Evolutionary conservation across 2,329 filamentous ascomycete species (phyloP).

Genomic region (Remersonia thermophila): DNA sequence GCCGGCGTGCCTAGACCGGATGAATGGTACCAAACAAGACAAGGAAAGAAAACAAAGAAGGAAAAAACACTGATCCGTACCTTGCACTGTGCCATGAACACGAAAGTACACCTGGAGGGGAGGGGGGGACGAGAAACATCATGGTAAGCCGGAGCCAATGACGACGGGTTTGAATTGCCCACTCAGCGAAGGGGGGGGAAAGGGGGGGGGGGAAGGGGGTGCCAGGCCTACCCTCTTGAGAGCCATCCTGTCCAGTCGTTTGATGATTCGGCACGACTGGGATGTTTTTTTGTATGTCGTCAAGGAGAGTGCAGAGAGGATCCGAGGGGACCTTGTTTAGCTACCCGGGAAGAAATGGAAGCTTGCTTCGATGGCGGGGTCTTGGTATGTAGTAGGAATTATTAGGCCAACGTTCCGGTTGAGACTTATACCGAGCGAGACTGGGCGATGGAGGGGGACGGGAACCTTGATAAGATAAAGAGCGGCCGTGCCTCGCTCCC

Average conservation of each 20-base stretch:
- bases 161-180: background rate
- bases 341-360: background rate
- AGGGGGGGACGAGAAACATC: background rate
- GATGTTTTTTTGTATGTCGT: background rate
- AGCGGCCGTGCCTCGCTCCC: background rate
- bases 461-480: constrained; percentile 13
- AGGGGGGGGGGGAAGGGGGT: background rate
- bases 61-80: constrained; percentile 25
- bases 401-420: too few relatives aligned
- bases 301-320: background rate
- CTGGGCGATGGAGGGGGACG: background rate
- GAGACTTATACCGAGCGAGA: background rate
- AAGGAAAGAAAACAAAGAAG: background rate
- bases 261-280: too few relatives aligned
- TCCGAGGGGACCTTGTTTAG: background rate
- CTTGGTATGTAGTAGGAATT: background rate
- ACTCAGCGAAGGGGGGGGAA: background rate
- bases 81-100: constrained; percentile 56
- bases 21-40: background rate
- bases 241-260: background rate
- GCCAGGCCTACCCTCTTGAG: background rate
- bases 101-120: constrained; percentile 43
- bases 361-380: background rate
- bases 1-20: background rate
- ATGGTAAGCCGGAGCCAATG: background rate